A percentile compares a stretch with the other conserved stretches of the same genome.
phyloP scores from a whole-genome alignment of 2,329 filamentous ascomycete genomes.

The Aureobasidium mangrovei region DNA sequence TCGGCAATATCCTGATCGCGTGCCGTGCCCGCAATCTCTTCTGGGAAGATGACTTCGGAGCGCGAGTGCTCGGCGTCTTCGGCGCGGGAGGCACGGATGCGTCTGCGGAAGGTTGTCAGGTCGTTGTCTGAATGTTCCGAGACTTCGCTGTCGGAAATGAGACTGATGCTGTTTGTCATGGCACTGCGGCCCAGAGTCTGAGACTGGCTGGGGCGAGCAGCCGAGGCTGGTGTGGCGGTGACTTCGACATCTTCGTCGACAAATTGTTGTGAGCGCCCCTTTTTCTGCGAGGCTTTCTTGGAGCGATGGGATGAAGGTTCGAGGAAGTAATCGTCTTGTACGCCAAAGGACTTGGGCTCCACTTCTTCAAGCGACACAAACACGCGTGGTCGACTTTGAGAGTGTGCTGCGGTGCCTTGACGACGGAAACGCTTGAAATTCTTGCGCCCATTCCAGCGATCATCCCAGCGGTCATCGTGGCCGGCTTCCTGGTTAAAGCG shows the following conservation, averaged over 20 bases:
- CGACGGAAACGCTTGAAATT: constrained; percentile 85
- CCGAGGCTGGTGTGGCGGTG: constrained; percentile 2
- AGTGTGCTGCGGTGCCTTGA: constrained; percentile 30
- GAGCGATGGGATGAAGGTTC: constrained; percentile 28
- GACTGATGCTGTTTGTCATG: constrained; percentile 14
- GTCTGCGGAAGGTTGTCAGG: constrained; percentile 22
- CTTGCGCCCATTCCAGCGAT: constrained; percentile 84
- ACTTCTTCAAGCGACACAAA: constrained; percentile 67
- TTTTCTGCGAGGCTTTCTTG: constrained; percentile 10
- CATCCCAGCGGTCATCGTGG: constrained; percentile 65
- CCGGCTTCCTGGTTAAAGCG: constrained; percentile 29
- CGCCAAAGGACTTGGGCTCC: constrained; percentile 60
- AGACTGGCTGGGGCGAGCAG: not conserved
- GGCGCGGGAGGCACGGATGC: constrained; percentile 21
- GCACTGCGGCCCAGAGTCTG: not conserved
- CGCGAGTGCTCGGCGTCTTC: constrained; percentile 20
- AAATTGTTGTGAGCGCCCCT: constrained; percentile 14
- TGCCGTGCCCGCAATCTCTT: constrained; percentile 16
- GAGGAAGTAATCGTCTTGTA: constrained; percentile 70
- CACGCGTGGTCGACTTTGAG: constrained; percentile 43
- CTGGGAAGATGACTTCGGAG: constrained; percentile 14
- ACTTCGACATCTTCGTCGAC: constrained; percentile 6
- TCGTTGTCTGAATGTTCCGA: constrained; percentile 17
- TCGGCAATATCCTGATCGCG: constrained; percentile 12
- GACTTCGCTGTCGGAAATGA: not conserved